Evolutionary conservation across 202 grass and related monocot genomes (phyloP), one percentile per base, ranked within the genome.

Genomic region (Carex arenaria): DNA sequence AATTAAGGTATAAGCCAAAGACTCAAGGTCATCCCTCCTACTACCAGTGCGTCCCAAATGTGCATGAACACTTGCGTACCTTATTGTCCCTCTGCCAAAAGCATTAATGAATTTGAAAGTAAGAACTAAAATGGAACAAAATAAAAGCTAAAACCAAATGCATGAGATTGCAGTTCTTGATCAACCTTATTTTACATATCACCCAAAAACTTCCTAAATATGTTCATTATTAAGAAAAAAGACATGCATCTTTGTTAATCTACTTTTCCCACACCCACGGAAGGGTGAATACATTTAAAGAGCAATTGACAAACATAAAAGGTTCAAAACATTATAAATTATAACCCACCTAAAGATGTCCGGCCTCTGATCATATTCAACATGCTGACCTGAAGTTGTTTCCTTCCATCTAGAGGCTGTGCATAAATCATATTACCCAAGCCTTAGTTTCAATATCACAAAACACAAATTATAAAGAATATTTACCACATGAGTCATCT

Each of bases 51-150:
- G 87, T 28, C 92, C 92, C 72, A 94, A 91, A 90, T 98, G 95
- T 18, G 95, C 95, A 98, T 98, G 95, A 30, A 91, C 95, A 83
- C 95, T 98, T 80, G 95, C 95, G 79, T 94, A 98, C 89, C 95
- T 93, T 85, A 98, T 91, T 81, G 95, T 98, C 71, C 95, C 95
- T 83, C 95, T 98, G 86, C 19, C 4, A 67, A 84, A 85, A 86
- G 20, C 20, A 84, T 67, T 86, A 71, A 64, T 79, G 59, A 10
- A 67, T 51, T 82, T 40, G 17, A 43, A 75, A 23, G 42, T 75
- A 60, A 61, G 23, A 64, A 61, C 17, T 61, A 83, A 6, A 79
- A 67, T 79, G 38, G 20, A 32, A 77, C 7, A 57, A 57, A 36
- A 56, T 55, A 30, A 34, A 7, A 77, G 32, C 13, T 55, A 56